Base-by-base conservation (phyloP, 2,329 filamentous ascomycete genomes). In the Akanthomyces muscarius region DNA sequence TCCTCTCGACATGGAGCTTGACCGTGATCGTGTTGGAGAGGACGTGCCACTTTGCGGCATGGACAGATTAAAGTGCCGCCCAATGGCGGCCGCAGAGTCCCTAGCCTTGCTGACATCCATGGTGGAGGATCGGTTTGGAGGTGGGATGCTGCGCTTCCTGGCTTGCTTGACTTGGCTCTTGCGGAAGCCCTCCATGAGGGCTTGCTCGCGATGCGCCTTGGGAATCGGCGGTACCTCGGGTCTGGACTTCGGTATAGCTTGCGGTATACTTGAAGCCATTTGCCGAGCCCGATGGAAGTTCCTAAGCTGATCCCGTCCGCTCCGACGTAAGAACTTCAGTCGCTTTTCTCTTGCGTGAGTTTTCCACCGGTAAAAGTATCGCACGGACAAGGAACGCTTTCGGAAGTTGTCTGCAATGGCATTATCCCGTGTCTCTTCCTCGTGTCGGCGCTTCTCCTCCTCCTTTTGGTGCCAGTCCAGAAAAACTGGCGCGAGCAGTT, bases 291-390 rank as follows among this genome's bases (percentile, higher is more conserved):
- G 73, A 36, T 78, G 77, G 68, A 81, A 84, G 2, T 75, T 72
- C 33, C 77, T 78, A 66, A 82, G 76, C 65, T 82, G 78, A 47
- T 84, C 81, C 57, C 81, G 79, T 23, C 81, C 83, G 47, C 79
- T 77, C 38, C 77, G 77, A 8, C 84, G 81, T 25, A 85, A 77
- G n/a, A 77, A 76, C 62, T 79, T 77, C 18, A 83, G 76, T 3
- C 80, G 77, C 21, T 77, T 78, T 52, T 79, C 76, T 14, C 83
- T 77, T 10, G 80, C 81, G 45, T 73, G 77, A 16, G 80, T 71
- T 55, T 78, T 81, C 84, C 84, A 87, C 21, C 76, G 75, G 67
- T 86, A 85, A 64, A 86, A 85, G 70, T 77, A 86, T 54, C 80
- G 84, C 64, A 85, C 73, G 14, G 75, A 73, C 36, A 86, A 74